Evolutionary conservation across 2,329 filamentous ascomycete species (phyloP).

Genomic region (Purpureocillium lavendulum): DNA sequence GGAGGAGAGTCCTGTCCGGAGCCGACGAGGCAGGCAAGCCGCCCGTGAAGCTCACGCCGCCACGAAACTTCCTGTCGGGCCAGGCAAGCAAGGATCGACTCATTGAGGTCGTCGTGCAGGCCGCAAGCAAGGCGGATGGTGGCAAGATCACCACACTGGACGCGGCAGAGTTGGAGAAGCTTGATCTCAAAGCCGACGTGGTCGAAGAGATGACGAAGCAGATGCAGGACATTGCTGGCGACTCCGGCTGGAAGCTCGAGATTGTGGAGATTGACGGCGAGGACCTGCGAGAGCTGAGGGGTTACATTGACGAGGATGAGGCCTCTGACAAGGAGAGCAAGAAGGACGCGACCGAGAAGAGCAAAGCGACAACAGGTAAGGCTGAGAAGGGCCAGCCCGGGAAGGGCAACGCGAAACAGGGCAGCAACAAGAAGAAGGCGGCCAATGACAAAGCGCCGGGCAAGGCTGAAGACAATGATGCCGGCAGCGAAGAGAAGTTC

Average conservation of each 20-base stretch:
- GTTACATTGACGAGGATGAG: slow-evolving; percentile 53
- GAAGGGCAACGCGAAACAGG: slow-evolving; percentile 4
- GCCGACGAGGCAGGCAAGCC: slow-evolving; percentile 39
- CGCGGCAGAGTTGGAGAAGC: slow-evolving; percentile 58
- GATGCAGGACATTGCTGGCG: slow-evolving; percentile 59
- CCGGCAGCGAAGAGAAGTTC: slow-evolving; percentile 40
- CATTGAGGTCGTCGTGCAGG: slow-evolving; percentile 37
- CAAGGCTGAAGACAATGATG: slow-evolving; percentile 8
- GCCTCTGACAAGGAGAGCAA: slow-evolving; percentile 1
- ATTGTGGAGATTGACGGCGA: slow-evolving; percentile 57
- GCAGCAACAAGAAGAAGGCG: background rate
- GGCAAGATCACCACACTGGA: slow-evolving; percentile 53
- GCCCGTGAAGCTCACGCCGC: slow-evolving; percentile 34
- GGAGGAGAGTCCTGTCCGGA: slow-evolving; percentile 36
- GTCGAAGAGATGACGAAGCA: slow-evolving; percentile 62
- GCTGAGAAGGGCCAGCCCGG: slow-evolving; percentile 19
- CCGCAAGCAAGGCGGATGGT: slow-evolving; percentile 44
- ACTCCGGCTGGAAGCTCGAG: slow-evolving; percentile 72
- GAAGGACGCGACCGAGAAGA: slow-evolving; percentile 17
- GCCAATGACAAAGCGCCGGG: background rate
- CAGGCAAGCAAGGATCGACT: slow-evolving; percentile 17
- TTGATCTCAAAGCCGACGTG: slow-evolving; percentile 57
- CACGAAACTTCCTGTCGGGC: slow-evolving; percentile 28
- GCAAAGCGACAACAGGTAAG: slow-evolving; percentile 1
- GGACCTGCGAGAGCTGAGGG: slow-evolving; percentile 55